Evolutionary conservation across 23 red algal genomes (phyloP).

Genomic region (Gracilaria caudata): DNA sequence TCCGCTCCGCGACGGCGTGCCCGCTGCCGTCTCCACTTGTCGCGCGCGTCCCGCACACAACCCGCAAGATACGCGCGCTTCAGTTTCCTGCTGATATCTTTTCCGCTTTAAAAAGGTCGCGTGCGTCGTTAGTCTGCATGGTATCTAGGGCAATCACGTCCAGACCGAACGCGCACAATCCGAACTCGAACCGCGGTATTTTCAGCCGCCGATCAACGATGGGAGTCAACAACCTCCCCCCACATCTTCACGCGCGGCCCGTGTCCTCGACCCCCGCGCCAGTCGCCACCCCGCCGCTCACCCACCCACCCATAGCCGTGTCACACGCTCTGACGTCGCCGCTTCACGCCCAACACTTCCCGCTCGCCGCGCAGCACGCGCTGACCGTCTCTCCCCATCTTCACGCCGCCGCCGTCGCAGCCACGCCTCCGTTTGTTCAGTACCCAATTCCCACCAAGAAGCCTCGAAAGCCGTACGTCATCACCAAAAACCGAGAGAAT

Average conservation of each 20-base stretch:
- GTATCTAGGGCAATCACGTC: no score
- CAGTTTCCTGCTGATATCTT: no score
- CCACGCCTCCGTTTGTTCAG: conserved; percentile 28
- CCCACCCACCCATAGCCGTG: neutral
- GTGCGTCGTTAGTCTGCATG: no score
- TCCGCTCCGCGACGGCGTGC: neutral
- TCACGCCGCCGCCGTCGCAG: conserved; percentile 5
- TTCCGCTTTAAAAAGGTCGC: neutral
- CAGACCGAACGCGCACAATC: no score
- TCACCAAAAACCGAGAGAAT: conserved; percentile 78
- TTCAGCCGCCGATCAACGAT: neutral
- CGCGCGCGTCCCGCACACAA: neutral
- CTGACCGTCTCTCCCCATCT: conserved; percentile 11
- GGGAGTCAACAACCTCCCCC: conserved; percentile 18
- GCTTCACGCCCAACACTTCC: conserved; percentile 24
- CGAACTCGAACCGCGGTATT: no score
- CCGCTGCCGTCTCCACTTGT: neutral
- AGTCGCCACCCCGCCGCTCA: neutral
- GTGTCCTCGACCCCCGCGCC: neutral
- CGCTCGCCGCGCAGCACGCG: conserved; percentile 5
- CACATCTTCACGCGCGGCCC: conserved; percentile 9
- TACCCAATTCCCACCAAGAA: conserved; percentile 66
- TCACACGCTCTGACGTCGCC: neutral
- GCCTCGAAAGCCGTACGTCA: conserved; percentile 87
- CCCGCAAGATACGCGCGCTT: neutral